Evolutionary conservation across 805 yeast species (phyloP), one percentile per base, ranked within the genome.

Genomic region (Sugiyamaella mastotermitis): DNA sequence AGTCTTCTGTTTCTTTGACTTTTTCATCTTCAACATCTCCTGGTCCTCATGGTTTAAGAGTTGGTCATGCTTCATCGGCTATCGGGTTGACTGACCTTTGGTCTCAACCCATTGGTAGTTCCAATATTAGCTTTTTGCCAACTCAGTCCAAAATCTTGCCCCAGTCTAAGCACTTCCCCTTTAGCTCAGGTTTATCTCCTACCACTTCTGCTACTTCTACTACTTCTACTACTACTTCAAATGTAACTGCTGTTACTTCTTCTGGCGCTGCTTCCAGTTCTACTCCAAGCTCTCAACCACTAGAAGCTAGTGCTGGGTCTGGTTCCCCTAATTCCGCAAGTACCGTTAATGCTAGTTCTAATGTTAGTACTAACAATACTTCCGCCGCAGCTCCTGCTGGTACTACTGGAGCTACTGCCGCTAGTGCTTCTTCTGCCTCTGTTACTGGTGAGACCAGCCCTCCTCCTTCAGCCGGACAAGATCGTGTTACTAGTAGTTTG

Each of bases 201-300:
- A 40, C 46, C 22, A 28, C 23, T 45, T 50, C 43, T 41, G 36
- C 45, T 32, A 26, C 35, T 16, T 13, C 37, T 3, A 10, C n/a
- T n/a, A 17, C 19, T 11, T 33, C 36, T 3, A 19, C 14, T 6
- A 10, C 40, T n/a, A 14, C 14, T 10, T 13, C 19, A 15, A 25
- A 7, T 36, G 40, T 31, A 10, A 19, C 30, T 20, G 25, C 45
- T 26, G 41, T 24, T 6, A 10, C 45, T 27, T 40, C 16, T 5
- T 5, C 41, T 40, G 30, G 33, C 27, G 37, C 40, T 20, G 43
- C 43, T 7, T 28, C 45, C 35, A 8, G 35, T 29, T 13, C 32
- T 34, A 18, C 43, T 10, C n/a, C 35, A 11, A 10, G 35, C 10
- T 19, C 11, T 10, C 27, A 10, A n/a, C 26, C n/a, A 23, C 26